Base-by-base conservation (phyloP, 371 early-diverging fungal genomes). In the Dichotomocladium elegans region DNA sequence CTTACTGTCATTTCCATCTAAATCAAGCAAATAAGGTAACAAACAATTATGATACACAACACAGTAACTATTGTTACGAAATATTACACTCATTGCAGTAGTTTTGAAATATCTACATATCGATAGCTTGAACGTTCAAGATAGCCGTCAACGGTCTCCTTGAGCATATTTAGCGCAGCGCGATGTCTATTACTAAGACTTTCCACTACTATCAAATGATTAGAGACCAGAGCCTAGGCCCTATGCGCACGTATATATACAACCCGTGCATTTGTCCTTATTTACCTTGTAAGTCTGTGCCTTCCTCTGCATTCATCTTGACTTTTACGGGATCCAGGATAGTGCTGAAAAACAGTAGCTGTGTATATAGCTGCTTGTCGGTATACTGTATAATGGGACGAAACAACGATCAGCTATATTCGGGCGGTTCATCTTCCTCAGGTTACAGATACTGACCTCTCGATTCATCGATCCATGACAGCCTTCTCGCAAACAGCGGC, bases 401-500 rank as follows among this genome's bases (percentile, higher is more conserved):
- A n/a, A n/a, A n/a, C n/a, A n/a, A n/a, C n/a, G n/a, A n/a, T n/a
- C n/a, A n/a, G n/a, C n/a, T n/a, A n/a, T n/a, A n/a, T n/a, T n/a
- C n/a, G n/a, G n/a, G n/a, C n/a, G n/a, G n/a, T n/a, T n/a, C n/a
- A n/a, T n/a, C n/a, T n/a, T n/a, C n/a, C n/a, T n/a, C n/a, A n/a
- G n/a, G n/a, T n/a, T n/a, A n/a, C n/a, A n/a, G n/a, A n/a, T n/a
- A 30, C 46, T 61, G 68, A 86, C 85, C 74, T 88, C 83, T 40
- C 77, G 72, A 14, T 55, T 57, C 78, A 92, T 73, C 1, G 47
- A 61, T 1, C 95, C 95, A 5, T 67, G 67, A 64, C 95, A 95
- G 5, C 79, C 75, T 1, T 79, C 72, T 6, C 68, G 57, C 14
- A 83, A 57, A 60, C 95, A 95, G 25, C 85, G 72, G 15, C 80